phyloP scores from a whole-genome alignment of 768 basidiomycete species.

The Chlorophyllum brunneum region DNA sequence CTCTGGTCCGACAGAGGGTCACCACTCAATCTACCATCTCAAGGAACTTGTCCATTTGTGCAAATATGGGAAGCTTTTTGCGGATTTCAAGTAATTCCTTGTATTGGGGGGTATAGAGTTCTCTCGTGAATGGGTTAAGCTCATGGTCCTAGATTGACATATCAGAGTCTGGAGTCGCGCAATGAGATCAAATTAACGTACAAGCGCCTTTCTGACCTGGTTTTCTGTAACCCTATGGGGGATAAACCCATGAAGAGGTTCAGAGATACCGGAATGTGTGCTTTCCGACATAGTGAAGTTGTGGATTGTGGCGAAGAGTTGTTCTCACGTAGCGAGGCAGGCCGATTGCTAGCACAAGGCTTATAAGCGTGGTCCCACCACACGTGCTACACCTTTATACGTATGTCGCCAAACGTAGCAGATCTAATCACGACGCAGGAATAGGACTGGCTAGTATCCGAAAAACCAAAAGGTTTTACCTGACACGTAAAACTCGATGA shows the following conservation, averaged over 20 bases:
- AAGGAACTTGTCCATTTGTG: conserved; percentile 91
- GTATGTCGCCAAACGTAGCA: no score
- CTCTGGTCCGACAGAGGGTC: conserved; percentile 31
- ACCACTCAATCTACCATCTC: conserved; percentile 62
- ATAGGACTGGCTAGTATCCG: no score
- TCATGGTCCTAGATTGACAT: conserved; percentile 58
- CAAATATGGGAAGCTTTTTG: conserved; percentile 86
- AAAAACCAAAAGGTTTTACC: no score
- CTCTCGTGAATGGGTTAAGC: conserved; percentile 85
- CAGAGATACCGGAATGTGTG: conserved; percentile 13
- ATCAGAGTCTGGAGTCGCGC: not conserved
- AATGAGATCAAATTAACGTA: conserved; percentile 30
- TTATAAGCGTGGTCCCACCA: no score
- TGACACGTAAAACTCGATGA: no score
- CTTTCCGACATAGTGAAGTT: not conserved
- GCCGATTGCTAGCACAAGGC: no score
- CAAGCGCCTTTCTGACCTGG: conserved; percentile 70
- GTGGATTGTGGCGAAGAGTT: no score
- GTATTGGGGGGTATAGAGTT: conserved; percentile 74
- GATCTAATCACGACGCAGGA: no score
- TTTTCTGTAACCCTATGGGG: conserved; percentile 62
- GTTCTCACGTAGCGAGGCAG: no score
- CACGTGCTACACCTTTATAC: no score
- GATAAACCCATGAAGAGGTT: conserved; percentile 72
- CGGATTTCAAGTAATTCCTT: conserved; percentile 80